phyloP scores from a whole-genome alignment of 208 protist species.

The Herpetomonas samuelpessoai region DNA sequence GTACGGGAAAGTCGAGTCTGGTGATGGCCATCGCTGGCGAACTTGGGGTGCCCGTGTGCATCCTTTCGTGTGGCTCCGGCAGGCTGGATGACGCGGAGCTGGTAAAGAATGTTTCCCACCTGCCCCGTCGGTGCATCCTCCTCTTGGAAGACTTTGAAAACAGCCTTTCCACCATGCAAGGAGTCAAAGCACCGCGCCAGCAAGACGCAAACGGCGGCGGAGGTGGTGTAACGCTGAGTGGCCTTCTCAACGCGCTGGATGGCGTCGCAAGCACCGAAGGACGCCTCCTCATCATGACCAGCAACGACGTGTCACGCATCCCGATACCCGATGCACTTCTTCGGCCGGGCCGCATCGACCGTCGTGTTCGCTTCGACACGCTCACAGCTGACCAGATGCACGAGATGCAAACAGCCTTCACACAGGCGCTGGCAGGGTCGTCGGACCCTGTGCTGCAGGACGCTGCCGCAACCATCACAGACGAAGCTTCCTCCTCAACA shows the following conservation, averaged over 20 bases:
- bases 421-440: not conserved
- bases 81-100: constrained; percentile 87
- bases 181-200: constrained; percentile 3
- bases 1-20: constrained; percentile 94
- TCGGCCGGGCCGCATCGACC: constrained; percentile 93
- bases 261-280: constrained; percentile 92
- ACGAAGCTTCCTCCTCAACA: too few species aligned
- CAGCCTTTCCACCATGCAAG: constrained; percentile 41
- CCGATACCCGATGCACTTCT: constrained; percentile 88
- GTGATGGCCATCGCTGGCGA: constrained; percentile 90
- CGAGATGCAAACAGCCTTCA: constrained; percentile 28
- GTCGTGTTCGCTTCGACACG: constrained; percentile 44
- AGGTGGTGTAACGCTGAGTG: constrained; percentile 87
- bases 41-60: constrained; percentile 85
- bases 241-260: constrained; percentile 95
- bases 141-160: constrained; percentile 96
- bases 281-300: constrained; percentile 94
- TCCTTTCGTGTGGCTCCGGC: constrained; percentile 85
- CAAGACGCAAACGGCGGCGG: constrained; percentile 20
- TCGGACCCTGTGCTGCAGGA: not conserved
- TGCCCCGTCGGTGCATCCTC: constrained; percentile 82
- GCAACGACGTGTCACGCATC: constrained; percentile 87
- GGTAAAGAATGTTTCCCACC: constrained; percentile 67
- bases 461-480: not conserved
- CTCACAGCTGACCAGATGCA: constrained; percentile 31